These are phyloP conservation scores for Aspergillus ibericus DNA, from an alignment of 2,329 filamentous ascomycete species.

Conservation along the genomic window DNA sequence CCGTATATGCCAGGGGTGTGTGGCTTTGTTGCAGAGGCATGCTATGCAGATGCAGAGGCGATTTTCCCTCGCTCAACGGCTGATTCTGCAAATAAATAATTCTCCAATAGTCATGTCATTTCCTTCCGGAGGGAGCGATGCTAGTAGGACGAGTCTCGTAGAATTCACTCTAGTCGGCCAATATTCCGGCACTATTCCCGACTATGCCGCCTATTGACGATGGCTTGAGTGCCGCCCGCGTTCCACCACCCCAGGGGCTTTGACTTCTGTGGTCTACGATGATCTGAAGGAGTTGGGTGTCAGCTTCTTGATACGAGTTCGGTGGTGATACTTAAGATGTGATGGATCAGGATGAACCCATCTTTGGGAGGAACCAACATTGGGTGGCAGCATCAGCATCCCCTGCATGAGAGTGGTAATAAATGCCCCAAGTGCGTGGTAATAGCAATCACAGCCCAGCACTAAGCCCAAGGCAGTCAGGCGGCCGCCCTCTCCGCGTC, in stretches of 20 bases:
- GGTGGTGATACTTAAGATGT: background rate
- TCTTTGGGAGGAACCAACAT: background rate
- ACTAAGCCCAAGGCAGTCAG: background rate
- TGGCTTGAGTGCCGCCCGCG: background rate
- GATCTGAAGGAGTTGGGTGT: background rate
- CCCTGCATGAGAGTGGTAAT: constrained; percentile 12
- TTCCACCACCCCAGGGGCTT: background rate
- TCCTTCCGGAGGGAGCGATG: background rate
- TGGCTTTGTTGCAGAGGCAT: background rate
- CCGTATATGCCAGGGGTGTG: background rate
- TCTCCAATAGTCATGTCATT: background rate
- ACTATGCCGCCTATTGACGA: background rate
- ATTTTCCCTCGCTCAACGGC: background rate
- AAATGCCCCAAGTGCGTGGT: constrained; percentile 2
- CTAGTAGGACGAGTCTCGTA: background rate
- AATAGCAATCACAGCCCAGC: background rate
- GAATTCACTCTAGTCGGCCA: background rate
- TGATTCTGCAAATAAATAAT: background rate
- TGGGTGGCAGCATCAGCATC: background rate
- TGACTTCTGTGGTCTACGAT: background rate
- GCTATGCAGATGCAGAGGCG: background rate
- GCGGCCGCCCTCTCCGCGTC: background rate
- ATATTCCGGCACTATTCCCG: background rate
- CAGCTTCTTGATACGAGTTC: background rate
- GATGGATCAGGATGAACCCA: background rate